Evolutionary conservation across 2,329 filamentous ascomycete species (phyloP).

Genomic region (Trichoderma guizhouense): DNA sequence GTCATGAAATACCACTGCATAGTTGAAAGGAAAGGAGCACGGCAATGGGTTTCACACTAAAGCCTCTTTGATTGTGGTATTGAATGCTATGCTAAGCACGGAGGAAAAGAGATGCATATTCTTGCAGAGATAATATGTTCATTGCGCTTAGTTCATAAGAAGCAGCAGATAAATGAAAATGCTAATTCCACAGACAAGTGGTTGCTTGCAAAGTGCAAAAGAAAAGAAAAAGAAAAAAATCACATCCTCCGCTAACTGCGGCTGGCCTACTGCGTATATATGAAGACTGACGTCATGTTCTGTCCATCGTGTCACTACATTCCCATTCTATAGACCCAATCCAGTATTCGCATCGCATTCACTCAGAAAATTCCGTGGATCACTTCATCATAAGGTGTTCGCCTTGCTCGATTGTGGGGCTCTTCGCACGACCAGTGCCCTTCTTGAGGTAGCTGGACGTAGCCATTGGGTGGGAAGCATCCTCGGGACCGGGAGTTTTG

Average conservation of each 20-base stretch:
- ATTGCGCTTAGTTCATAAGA: background rate
- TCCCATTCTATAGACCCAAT: conserved; percentile 5
- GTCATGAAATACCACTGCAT: background rate
- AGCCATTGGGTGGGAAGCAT: background rate
- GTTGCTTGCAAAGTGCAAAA: background rate
- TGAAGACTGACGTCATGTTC: background rate
- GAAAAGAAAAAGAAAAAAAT: background rate
- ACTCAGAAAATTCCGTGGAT: background rate
- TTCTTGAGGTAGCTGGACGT: conserved; percentile 13
- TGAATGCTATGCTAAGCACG: background rate
- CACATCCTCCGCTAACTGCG: background rate
- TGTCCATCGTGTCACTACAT: background rate
- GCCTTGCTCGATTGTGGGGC: conserved; percentile 37
- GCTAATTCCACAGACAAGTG: background rate
- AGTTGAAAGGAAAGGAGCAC: background rate
- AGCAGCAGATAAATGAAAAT: background rate
- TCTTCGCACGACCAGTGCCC: conserved; percentile 22
- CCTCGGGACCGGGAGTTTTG: conserved; percentile 23
- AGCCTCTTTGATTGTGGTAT: background rate
- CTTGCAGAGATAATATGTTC: background rate
- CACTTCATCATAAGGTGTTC: conserved; percentile 38
- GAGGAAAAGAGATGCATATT: background rate
- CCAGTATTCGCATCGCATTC: background rate
- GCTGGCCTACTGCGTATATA: background rate
- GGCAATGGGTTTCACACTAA: background rate